phyloP scores from a whole-genome alignment of 768 basidiomycete species.

The Fibroporia radiculosa region DNA sequence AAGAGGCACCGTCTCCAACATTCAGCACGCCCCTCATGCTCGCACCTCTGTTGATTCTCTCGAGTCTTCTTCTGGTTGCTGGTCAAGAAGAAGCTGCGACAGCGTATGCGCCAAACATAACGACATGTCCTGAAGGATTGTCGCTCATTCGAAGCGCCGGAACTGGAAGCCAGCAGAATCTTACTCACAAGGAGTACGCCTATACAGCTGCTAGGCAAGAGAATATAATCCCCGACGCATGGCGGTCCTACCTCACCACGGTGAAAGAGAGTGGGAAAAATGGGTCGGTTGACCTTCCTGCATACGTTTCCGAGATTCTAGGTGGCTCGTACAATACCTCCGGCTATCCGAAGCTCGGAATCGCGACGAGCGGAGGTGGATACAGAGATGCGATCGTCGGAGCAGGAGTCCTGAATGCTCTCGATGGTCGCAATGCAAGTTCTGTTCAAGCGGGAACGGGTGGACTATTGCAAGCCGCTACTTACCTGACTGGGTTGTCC shows the following conservation, averaged over 20 bases:
- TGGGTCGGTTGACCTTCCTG: constrained; percentile 17
- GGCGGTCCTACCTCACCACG: constrained; percentile 31
- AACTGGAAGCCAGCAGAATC: constrained; percentile 19
- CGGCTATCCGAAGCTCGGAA: constrained; percentile 31
- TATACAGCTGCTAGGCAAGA: constrained; percentile 30
- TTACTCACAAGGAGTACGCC: constrained; percentile 27
- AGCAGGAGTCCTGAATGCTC: constrained; percentile 40
- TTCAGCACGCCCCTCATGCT: too few species aligned
- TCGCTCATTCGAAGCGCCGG: constrained; percentile 15
- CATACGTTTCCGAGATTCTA: constrained; percentile 28
- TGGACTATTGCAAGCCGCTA: constrained; percentile 44
- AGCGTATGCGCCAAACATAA: constrained; percentile 12
- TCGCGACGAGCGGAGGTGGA: constrained; percentile 51
- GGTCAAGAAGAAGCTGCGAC: constrained; percentile 11
- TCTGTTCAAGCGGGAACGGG: constrained; percentile 35
- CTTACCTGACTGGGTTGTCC: constrained; percentile 46
- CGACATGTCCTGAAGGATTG: constrained; percentile 14
- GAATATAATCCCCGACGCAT: constrained; percentile 31
- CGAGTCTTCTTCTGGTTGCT: not conserved
- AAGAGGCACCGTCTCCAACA: too few species aligned
- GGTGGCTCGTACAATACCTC: constrained; percentile 7
- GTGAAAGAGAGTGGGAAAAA: constrained; percentile 22
- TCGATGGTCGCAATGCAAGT: constrained; percentile 43
- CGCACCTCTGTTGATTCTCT: not conserved
- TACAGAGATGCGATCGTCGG: constrained; percentile 48